Evolutionary conservation across 306 rosid genomes (phyloP).

Genomic region (Fragaria iinumae): DNA sequence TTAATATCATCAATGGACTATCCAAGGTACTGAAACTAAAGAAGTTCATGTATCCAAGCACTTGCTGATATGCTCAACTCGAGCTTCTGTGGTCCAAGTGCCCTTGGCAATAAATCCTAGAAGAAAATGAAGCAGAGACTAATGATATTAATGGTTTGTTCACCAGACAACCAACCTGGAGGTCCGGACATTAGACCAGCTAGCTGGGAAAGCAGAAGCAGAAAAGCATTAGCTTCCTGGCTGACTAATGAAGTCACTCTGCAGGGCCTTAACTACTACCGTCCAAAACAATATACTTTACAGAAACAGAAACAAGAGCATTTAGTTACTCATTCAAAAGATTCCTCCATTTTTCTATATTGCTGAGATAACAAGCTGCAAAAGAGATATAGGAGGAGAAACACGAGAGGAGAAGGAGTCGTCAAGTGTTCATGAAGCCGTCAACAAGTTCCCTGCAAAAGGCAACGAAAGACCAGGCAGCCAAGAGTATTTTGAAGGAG

Average conservation of each 20-base stretch:
- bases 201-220: constrained; percentile 15
- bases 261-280: constrained; percentile 12
- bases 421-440: constrained; percentile 26
- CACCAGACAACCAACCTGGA: constrained; percentile 35
- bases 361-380: constrained; percentile 1
- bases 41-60: neutral
- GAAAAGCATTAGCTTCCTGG: constrained; percentile 25
- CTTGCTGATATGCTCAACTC: neutral
- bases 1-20: constrained; percentile 3
- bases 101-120: constrained; percentile 31
- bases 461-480: constrained; percentile 16
- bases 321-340: constrained; percentile 19
- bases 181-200: constrained; percentile 30
- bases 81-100: constrained; percentile 23
- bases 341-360: constrained; percentile 10
- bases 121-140: constrained; percentile 16
- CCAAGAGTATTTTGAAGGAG: constrained; percentile 33
- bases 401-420: neutral
- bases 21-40: neutral
- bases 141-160: constrained; percentile 18
- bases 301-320: constrained; percentile 15
- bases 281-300: constrained; percentile 8
- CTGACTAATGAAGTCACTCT: constrained; percentile 33
- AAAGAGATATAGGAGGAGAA: neutral
- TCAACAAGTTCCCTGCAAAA: constrained; percentile 21